Evolutionary conservation across 768 basidiomycete genomes (phyloP), one percentile per base, ranked within the genome.

Genomic region (Sporobolomyces phaffii): DNA sequence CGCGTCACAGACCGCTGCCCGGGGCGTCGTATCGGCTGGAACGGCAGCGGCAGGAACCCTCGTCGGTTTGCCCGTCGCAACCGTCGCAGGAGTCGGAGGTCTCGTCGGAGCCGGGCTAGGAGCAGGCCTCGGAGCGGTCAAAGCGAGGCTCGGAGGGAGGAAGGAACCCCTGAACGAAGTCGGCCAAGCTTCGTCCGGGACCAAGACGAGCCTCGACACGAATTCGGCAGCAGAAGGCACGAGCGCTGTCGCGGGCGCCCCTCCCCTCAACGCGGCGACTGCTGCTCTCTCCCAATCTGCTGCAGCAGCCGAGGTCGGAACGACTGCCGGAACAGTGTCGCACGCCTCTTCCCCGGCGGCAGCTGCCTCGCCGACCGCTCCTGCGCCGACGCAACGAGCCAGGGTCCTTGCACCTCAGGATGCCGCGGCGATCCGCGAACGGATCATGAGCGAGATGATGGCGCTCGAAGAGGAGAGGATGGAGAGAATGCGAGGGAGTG

Each of bases 361-460:
- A 45, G 4, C 29, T 13, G 24, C 53, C 13, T 28, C 44, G 2
- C 18, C 62, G 9, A 48, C 62, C 1, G 29, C 65, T 4, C 20
- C 56, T 22, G 45, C 58, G 10, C 69, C 65, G 28, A 64, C 57
- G 4, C 69, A 66, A 38, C 68, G 74, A 0, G 69, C 66, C 29
- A 31, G 70, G 9, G 73, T 75, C 57, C 80, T 99, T 28, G 87
- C 90, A 68, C 81, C 85, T 22, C 81, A 85, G 4, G 91, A 97
- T 77, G 94, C 93, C 6, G 82, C 88, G 1, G 88, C 88, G 2
- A 99, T 99, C 72, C 84, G 91, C 20, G 88, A 91, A 72, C 83
- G 92, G 26, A 99, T 99, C 68, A 99, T 99, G 96, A 85, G 88
- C 73, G 96, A 99, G 81, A 99, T 99, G 96, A 81, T 97, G 69